Evolutionary conservation across 1,284 basidiomycete genomes (phyloP).

Genomic region (Cerioporus squamosus): DNA sequence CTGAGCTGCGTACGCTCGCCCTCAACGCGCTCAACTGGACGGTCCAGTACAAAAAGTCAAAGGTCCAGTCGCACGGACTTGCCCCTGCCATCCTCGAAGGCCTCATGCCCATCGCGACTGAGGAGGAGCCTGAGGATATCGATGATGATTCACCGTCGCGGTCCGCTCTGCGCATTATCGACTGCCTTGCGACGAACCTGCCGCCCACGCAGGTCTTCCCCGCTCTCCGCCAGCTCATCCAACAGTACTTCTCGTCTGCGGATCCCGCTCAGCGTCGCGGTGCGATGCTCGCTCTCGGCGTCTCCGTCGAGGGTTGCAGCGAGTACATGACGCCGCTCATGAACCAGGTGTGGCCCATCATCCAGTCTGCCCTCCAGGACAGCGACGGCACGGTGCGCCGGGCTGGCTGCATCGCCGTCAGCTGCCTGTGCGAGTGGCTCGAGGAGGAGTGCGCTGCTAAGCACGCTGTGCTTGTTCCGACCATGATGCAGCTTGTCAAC

Average conservation of each 20-base stretch:
- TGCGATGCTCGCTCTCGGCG: constrained; percentile 95
- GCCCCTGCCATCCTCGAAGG: constrained; percentile 89
- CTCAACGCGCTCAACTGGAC: constrained; percentile 97
- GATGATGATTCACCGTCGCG: constrained; percentile 93
- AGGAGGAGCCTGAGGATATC: constrained; percentile 87
- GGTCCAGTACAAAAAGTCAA: constrained; percentile 97
- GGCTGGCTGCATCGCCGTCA: constrained; percentile 93
- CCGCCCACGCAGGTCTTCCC: constrained; percentile 98
- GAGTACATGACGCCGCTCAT: constrained; percentile 98
- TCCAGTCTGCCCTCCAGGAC: constrained; percentile 91
- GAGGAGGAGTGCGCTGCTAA: constrained; percentile 91
- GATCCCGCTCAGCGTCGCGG: constrained; percentile 85
- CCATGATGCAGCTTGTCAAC: constrained; percentile 90
- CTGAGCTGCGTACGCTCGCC: constrained; percentile 87
- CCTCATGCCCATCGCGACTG: constrained; percentile 93
- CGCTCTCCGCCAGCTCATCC: constrained; percentile 81
- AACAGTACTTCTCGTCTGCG: constrained; percentile 82
- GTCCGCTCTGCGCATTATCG: constrained; percentile 95
- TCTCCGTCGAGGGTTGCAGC: constrained; percentile 96
- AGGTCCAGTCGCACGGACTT: constrained; percentile 88
- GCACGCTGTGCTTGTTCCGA: constrained; percentile 89
- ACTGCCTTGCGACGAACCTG: constrained; percentile 91
- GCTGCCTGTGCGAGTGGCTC: constrained; percentile 97
- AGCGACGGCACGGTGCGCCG: constrained; percentile 87
- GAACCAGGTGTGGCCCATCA: constrained; percentile 91